Conservation (phyloP, 108 stramenopile genomes). For the Fistulifera pelliculosa region DNA sequence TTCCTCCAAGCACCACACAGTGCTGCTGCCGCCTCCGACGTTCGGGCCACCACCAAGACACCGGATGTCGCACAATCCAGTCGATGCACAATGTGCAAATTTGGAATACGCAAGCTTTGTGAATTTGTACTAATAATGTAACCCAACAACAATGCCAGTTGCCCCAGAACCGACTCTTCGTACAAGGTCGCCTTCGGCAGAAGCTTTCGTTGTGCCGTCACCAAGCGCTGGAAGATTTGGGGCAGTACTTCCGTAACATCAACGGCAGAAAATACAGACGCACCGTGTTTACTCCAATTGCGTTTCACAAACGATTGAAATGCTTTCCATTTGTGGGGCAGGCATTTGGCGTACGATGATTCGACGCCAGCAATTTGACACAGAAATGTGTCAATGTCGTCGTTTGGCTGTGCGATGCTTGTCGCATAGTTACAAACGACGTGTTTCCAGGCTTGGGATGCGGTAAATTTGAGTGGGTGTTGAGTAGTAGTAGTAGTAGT, state of each 20-base stretch:
- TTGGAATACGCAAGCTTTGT: neutral
- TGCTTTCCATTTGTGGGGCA: conserved; percentile 43
- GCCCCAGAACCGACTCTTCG: conserved; percentile 62
- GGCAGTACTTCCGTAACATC: neutral
- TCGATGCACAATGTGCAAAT: conserved; percentile 53
- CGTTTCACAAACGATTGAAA: conserved; percentile 42
- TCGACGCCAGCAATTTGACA: neutral
- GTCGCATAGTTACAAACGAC: neutral
- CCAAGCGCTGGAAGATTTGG: neutral
- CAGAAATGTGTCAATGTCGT: neutral
- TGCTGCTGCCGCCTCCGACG: conserved; percentile 33
- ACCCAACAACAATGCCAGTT: conserved; percentile 36
- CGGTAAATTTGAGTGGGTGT: neutral
- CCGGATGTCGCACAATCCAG: conserved; percentile 76
- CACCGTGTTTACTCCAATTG: conserved; percentile 21
- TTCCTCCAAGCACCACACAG: conserved; percentile 49
- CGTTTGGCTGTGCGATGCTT: neutral
- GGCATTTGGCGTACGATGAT: conserved; percentile 17
- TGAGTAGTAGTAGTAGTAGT: neutral
- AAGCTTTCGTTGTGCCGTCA: neutral
- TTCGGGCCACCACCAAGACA: conserved; percentile 64
- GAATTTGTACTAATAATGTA: conserved; percentile 10
- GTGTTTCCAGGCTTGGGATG: neutral
- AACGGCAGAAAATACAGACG: no score
- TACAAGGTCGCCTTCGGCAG: conserved; percentile 23